A percentile compares a stretch with the other conserved stretches of the same genome.
Conservation (phyloP, 345 rosid genomes). For the Camelina hispida region DNA sequence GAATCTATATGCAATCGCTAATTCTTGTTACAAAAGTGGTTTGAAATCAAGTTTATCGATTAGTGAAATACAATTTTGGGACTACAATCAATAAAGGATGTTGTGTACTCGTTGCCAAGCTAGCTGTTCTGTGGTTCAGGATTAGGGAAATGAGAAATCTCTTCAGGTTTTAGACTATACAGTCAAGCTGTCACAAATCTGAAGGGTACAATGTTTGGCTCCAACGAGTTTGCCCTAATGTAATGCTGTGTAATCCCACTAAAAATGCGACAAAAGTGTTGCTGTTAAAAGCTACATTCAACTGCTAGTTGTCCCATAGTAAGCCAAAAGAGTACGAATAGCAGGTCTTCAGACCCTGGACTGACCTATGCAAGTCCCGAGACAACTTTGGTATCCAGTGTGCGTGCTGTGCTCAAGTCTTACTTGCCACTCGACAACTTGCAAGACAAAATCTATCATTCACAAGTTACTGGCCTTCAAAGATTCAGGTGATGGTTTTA, state of each 20-base stretch:
- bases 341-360: slow-evolving; percentile 11
- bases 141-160: not conserved
- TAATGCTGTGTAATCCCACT: not conserved
- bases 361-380: slow-evolving; percentile 12
- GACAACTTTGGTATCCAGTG: not conserved
- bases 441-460: slow-evolving; percentile 1
- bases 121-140: not conserved
- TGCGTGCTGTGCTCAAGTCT: not conserved
- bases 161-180: not conserved
- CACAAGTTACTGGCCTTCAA: not conserved
- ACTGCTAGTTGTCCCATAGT: not conserved
- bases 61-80: not conserved
- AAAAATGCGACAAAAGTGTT: not conserved
- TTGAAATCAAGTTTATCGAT: not conserved
- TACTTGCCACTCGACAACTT: slow-evolving; percentile 9
- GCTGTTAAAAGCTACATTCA: not conserved
- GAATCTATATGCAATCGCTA: not conserved
- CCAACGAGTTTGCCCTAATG: not conserved
- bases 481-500: slow-evolving; percentile 2
- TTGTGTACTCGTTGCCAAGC: slow-evolving; percentile 5
- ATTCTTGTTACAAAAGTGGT: not conserved
- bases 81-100: not conserved
- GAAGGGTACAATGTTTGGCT: not conserved
- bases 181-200: slow-evolving; percentile 4
- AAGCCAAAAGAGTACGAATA: not conserved